Evolutionary conservation across 148 eudicot species (phyloP).

Genomic region (Heliosperma pusillum): DNA sequence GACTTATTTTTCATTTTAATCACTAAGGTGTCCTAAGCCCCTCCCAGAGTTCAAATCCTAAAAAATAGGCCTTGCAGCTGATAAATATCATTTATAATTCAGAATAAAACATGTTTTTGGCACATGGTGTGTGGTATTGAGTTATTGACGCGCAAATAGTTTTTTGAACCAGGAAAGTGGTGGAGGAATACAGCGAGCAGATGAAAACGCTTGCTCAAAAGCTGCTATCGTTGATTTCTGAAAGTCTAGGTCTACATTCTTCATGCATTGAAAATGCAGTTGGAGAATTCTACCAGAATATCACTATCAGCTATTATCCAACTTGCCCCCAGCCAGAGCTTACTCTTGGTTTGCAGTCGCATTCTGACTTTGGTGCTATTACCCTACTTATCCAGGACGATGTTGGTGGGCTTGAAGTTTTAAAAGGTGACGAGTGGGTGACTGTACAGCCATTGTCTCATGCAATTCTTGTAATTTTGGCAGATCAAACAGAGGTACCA

Average conservation of each 20-base stretch:
- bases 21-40: background rate
- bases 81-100: background rate
- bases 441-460: constrained; percentile 59
- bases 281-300: constrained; percentile 88
- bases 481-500: constrained; percentile 93
- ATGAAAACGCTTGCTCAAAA: constrained; percentile 72
- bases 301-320: constrained; percentile 87
- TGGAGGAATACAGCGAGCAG: constrained; percentile 67
- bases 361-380: constrained; percentile 81
- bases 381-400: constrained; percentile 90
- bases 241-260: constrained; percentile 61
- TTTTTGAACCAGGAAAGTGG: constrained; percentile 46
- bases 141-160: constrained; percentile 17
- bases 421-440: constrained; percentile 84
- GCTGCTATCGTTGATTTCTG: constrained; percentile 69
- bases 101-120: background rate
- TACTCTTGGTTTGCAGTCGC: constrained; percentile 81
- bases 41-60: background rate
- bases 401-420: constrained; percentile 82
- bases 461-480: constrained; percentile 76
- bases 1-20: background rate
- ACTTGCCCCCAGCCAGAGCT: constrained; percentile 97
- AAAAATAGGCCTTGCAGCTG: background rate
- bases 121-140: background rate
- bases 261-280: constrained; percentile 66